Evolutionary conservation across 345 rosid species (phyloP).

Genomic region (Salix purpurea): DNA sequence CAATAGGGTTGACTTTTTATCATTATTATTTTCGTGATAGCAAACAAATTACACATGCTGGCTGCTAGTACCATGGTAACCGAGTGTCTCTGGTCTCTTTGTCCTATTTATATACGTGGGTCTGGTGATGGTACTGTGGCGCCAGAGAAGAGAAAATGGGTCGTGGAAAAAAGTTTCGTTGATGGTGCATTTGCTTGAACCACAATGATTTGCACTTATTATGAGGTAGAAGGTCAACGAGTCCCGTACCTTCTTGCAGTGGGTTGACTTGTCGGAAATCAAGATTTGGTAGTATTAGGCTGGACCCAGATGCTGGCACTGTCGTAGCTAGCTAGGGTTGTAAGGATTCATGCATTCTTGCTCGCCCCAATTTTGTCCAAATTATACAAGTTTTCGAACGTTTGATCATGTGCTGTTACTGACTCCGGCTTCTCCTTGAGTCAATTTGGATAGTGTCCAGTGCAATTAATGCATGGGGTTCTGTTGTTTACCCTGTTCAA

Average conservation of each 20-base stretch:
- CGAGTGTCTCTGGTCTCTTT: background rate
- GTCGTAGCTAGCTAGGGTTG: background rate
- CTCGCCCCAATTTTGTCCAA: too few species aligned
- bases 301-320: background rate
- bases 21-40: too few species aligned
- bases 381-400: background rate
- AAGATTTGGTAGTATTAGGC: constrained; percentile 30
- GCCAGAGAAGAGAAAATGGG: constrained; percentile 1
- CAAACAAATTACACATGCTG: background rate
- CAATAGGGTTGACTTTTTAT: background rate
- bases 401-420: background rate
- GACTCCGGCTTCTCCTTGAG: background rate
- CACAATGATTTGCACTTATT: background rate
- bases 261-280: constrained; percentile 40
- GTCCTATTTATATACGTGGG: background rate
- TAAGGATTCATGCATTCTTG: background rate
- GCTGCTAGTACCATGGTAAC: background rate
- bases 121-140: background rate
- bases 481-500: background rate
- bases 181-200: background rate
- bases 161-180: constrained; percentile 13
- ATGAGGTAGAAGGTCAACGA: constrained; percentile 35
- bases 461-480: background rate
- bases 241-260: constrained; percentile 18
- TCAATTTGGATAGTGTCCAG: background rate